Percentiles rank a stretch among this genome's conserved stretches.
Evolutionary conservation across 140 eudicot genomes (phyloP).

Genomic region (Eryngium alpinum): DNA sequence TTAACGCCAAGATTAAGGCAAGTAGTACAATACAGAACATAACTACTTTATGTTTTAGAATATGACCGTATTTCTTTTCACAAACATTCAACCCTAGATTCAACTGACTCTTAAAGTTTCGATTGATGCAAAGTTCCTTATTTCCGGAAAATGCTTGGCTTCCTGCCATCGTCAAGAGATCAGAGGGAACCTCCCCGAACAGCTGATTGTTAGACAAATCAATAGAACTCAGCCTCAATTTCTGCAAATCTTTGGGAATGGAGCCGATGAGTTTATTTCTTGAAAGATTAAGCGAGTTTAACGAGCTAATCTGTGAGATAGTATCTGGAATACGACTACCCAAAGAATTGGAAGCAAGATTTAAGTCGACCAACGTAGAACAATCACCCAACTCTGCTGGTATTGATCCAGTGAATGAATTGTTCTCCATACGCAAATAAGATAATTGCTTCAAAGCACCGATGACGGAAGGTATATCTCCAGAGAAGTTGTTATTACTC

Average conservation of each 20-base stretch:
- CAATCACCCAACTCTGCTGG: conserved; percentile 67
- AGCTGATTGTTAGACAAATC: conserved; percentile 69
- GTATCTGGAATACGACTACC: conserved; percentile 53
- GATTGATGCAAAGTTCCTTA: conserved; percentile 46
- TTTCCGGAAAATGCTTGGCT: conserved; percentile 58
- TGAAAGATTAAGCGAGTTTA: conserved; percentile 81
- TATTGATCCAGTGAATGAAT: conserved; percentile 58
- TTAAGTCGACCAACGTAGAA: conserved; percentile 56
- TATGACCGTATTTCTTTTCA: conserved; percentile 19
- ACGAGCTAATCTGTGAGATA: conserved; percentile 39
- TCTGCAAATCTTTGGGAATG: conserved; percentile 52
- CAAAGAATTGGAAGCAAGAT: conserved; percentile 61
- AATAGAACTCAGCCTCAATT: conserved; percentile 54
- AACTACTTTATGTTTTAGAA: conserved; percentile 29
- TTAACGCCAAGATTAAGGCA: conserved; percentile 31
- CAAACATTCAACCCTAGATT: conserved; percentile 40
- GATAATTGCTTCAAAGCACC: conserved; percentile 52
- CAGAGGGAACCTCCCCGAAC: conserved; percentile 54
- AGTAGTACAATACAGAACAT: conserved; percentile 39
- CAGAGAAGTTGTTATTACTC: conserved; percentile 62
- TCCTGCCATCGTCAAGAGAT: conserved; percentile 55
- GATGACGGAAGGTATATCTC: conserved; percentile 50
- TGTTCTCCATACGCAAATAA: conserved; percentile 54
- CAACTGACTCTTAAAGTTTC: conserved; percentile 20
- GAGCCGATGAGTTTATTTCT: conserved; percentile 55